Evolutionary conservation across 2,329 filamentous ascomycete genomes (phyloP).

Genomic region (Leptodontidium sp.): DNA sequence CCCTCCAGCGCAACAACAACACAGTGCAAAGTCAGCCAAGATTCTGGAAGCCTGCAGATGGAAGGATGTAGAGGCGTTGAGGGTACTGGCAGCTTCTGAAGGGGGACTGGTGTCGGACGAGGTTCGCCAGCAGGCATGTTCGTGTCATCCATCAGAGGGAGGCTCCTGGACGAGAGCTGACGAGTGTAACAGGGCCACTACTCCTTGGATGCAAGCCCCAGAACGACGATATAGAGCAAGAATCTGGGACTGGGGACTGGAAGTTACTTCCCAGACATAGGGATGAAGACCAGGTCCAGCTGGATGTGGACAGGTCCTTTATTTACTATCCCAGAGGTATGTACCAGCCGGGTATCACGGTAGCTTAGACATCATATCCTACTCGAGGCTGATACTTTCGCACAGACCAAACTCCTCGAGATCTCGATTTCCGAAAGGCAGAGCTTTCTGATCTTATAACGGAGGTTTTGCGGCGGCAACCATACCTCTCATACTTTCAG

Average conservation of each 20-base stretch:
- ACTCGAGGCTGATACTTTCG: conserved; percentile 40
- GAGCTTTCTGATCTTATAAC: conserved; percentile 84
- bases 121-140: conserved; percentile 80
- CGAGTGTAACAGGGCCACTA: conserved; percentile 63
- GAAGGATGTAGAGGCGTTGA: conserved; percentile 63
- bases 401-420: conserved; percentile 72
- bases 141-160: conserved; percentile 50
- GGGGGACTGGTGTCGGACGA: conserved; percentile 74
- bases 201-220: conserved; percentile 55
- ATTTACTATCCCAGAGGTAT: conserved; percentile 90
- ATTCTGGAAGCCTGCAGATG: conserved; percentile 68
- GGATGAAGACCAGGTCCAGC: conserved; percentile 89
- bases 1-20: conserved; percentile 21
- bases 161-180: conserved; percentile 31
- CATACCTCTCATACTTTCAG: conserved; percentile 94
- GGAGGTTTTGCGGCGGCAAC: conserved; percentile 79
- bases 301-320: conserved; percentile 96
- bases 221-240: conserved; percentile 27
- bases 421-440: conserved; percentile 74
- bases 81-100: conserved; percentile 64
- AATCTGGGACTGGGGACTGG: conserved; percentile 40
- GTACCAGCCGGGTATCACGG: conserved; percentile 41
- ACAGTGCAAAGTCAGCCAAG: conserved; percentile 50
- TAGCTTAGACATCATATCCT: conserved; percentile 36
- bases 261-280: conserved; percentile 73